Percentiles rank a stretch among this genome's conserved stretches.
Evolutionary conservation across 306 rosid species (phyloP).

Genomic region (Lathyrus tuberosus): DNA sequence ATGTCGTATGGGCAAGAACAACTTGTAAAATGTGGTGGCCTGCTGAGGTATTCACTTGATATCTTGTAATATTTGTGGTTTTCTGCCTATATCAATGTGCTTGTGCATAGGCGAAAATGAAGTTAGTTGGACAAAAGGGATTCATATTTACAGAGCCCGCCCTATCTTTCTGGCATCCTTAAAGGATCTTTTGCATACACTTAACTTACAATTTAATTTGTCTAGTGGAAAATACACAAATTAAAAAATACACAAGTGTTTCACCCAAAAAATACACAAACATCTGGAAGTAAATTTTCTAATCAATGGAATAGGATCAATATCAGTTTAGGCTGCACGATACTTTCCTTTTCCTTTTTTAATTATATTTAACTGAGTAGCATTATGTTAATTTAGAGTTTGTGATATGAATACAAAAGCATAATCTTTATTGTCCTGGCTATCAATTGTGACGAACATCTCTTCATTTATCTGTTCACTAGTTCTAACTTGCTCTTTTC

Average conservation of each 20-base stretch:
- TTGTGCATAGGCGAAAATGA: conserved; percentile 28
- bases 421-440: conserved; percentile 9
- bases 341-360: conserved; percentile 24
- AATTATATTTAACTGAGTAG: conserved; percentile 4
- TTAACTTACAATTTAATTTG: conserved; percentile 8
- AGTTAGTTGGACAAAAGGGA: conserved; percentile 10
- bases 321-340: conserved; percentile 15
- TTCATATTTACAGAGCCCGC: neutral
- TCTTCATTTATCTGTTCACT: neutral
- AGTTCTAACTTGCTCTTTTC: conserved; percentile 1
- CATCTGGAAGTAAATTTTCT: conserved; percentile 18
- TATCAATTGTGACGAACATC: conserved; percentile 2
- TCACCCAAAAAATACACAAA: conserved; percentile 5
- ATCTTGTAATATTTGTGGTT: conserved; percentile 2
- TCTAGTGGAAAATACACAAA: conserved; percentile 21
- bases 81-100: neutral
- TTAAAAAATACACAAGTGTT: too few relatives aligned
- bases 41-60: conserved; percentile 54
- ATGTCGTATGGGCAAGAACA: conserved; percentile 58
- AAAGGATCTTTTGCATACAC: conserved; percentile 26
- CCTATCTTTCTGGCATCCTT: conserved; percentile 4
- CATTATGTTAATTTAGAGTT: conserved; percentile 25
- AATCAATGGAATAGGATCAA: conserved; percentile 7
- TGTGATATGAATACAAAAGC: conserved; percentile 2
- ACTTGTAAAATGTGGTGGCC: conserved; percentile 59